Evolutionary conservation across 2,329 filamentous ascomycete species (phyloP), one percentile per base, ranked within the genome.

Genomic region (Pseudocercospora pini-densiflorae): DNA sequence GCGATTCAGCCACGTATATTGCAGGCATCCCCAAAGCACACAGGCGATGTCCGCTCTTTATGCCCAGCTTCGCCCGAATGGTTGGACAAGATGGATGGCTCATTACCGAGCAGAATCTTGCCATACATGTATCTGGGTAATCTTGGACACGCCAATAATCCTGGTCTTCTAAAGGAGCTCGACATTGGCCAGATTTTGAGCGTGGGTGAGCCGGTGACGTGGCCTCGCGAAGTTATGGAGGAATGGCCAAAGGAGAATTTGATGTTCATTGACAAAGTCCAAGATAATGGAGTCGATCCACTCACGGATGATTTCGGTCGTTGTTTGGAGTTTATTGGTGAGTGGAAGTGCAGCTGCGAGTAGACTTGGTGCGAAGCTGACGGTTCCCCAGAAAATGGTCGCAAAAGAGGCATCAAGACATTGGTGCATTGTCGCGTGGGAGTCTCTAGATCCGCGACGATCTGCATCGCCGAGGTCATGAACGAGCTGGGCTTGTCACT

Each of bases 381-480:
- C 19, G 36, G n/a, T 53, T 58, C 2, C 63, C 55, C 73, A 97
- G 95, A 93, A 72, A 88, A 89, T 72, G 94, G 94, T 40, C 92
- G 90, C 76, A 81, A 81, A 43, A 90, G 91, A 51, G 90, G 91
- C 31, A 92, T 88, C 4, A 93, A 94, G 24, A 98, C 95, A 0
- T 85, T 99, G 64, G 95, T 99, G 16, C 95, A 99, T 78, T 99
- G 95, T 78, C 90, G 95, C 19, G 95, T 99, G 7, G 95, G 95
- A 57, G 95, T 99, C 62, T 97, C 94, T 59, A 88, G 95, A 60
- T 97, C 93, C 69, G 95, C 95, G 12, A 99, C 94, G 1, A 97
- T 99, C 68, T 98, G 95, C 78, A 99, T 99, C 74, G 95, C 95
- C n/a, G 94, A 98, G 79, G 93, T 98, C 40, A 99, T 99, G 95